Percentiles rank a stretch among this genome's conserved stretches.
phyloP scores from a whole-genome alignment of 139 green algal genomes.

The Mesotaenium endlicherianum region DNA sequence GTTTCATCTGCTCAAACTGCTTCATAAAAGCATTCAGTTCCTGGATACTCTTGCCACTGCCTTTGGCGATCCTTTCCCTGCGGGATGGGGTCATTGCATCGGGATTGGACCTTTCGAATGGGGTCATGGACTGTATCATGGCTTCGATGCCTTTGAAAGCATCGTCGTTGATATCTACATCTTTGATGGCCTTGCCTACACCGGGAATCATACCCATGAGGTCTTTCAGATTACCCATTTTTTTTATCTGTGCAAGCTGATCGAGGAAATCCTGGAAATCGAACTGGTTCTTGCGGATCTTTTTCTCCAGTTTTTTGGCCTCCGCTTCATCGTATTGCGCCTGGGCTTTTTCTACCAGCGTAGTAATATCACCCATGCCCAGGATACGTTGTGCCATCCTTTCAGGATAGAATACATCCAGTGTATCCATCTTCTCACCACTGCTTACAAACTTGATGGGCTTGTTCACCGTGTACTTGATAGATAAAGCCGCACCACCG shows the following conservation, averaged over 20 bases:
- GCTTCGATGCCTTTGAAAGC: neutral
- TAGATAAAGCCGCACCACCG: slow-evolving; percentile 85
- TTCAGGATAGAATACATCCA: slow-evolving; percentile 96
- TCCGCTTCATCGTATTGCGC: neutral
- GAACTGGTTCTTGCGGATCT: slow-evolving; percentile 82
- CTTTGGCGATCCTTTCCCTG: neutral
- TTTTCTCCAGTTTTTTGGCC: slow-evolving; percentile 60
- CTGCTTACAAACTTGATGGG: slow-evolving; percentile 96
- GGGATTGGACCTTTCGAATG: neutral
- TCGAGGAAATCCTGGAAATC: slow-evolving; percentile 97
- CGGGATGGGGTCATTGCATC: neutral
- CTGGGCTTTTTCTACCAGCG: slow-evolving; percentile 88
- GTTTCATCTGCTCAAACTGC: neutral
- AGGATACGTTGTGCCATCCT: slow-evolving; percentile 87
- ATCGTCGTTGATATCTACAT: too few relatives aligned
- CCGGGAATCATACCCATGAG: slow-evolving; percentile 91
- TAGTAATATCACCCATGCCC: slow-evolving; percentile 93
- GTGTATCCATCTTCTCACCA: slow-evolving; percentile 89
- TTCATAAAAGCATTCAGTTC: neutral
- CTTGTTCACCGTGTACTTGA: too few relatives aligned
- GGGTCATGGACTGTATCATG: neutral
- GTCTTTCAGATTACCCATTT: slow-evolving; percentile 81
- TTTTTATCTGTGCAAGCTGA: slow-evolving; percentile 84
- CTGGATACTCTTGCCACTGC: neutral
- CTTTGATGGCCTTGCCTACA: neutral